phyloP scores from a whole-genome alignment of 2,329 filamentous ascomycete genomes.

The Fusarium marasasianum region DNA sequence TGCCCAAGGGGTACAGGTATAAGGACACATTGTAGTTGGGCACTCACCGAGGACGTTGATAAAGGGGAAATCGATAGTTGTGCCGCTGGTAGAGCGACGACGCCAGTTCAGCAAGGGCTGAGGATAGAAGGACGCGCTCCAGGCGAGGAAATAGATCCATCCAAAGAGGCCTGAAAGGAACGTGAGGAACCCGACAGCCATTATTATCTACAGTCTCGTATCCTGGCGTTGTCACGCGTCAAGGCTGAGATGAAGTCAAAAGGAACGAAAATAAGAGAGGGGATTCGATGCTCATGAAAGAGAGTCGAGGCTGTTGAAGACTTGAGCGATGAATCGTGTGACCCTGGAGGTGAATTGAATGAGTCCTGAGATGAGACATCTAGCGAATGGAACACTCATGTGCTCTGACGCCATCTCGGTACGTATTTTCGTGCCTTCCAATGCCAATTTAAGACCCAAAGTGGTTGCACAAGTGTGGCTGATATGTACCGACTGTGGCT shows the following conservation, averaged over 20 bases:
- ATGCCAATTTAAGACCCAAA: not conserved
- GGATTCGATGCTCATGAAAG: not conserved
- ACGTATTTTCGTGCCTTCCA: slow-evolving; percentile 10
- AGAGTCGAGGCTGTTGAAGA: not conserved
- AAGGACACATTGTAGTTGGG: not conserved
- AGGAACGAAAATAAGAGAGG: not conserved
- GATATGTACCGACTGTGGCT: slow-evolving; percentile 27
- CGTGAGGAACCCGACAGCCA: slow-evolving; percentile 53
- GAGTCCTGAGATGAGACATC: not conserved
- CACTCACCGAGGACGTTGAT: slow-evolving; percentile 70
- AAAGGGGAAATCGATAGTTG: slow-evolving; percentile 87
- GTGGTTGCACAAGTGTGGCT: slow-evolving; percentile 29
- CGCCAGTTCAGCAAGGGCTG: slow-evolving; percentile 84
- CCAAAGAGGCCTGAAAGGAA: slow-evolving; percentile 69
- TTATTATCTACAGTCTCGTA: slow-evolving; percentile 1
- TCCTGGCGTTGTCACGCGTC: not conserved
- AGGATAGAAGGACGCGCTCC: slow-evolving; percentile 93
- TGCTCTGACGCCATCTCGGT: slow-evolving; percentile 34
- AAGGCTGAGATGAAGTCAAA: not conserved
- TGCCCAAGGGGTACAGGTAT: slow-evolving; percentile 11
- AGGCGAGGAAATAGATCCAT: slow-evolving; percentile 79
- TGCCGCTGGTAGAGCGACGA: slow-evolving; percentile 80
- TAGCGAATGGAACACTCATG: slow-evolving; percentile 11
- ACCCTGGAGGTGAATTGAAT: not conserved
- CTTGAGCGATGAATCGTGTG: slow-evolving; percentile 18